A percentile compares a stretch with the other conserved stretches of the same genome.
Conservation (phyloP, 768 basidiomycete species). For the Panaeolus papilionaceus region DNA sequence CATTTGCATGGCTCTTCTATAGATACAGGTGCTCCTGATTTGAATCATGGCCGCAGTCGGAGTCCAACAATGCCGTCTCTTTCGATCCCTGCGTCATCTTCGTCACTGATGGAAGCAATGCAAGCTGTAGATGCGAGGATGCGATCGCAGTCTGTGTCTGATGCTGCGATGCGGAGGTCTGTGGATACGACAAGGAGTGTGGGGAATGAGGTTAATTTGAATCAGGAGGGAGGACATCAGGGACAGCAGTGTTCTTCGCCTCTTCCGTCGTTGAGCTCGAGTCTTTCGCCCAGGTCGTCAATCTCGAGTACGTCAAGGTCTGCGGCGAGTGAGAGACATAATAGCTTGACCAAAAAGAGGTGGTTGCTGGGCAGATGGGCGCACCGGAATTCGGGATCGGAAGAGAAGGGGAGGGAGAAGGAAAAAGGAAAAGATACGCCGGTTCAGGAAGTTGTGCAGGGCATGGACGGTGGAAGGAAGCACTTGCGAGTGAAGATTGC, state of each 20-base stretch:
- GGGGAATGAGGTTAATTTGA: not conserved
- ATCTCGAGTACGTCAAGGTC: conserved; percentile 3
- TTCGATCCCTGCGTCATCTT: not conserved
- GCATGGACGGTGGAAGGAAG: conserved; percentile 19
- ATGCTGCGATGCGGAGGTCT: not conserved
- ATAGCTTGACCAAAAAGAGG: not conserved
- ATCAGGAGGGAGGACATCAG: not conserved
- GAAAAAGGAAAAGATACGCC: not conserved
- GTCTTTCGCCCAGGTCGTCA: conserved; percentile 1
- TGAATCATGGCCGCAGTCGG: not conserved
- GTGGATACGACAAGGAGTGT: conserved; percentile 5
- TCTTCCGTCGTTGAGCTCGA: conserved; percentile 8
- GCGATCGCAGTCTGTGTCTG: not conserved
- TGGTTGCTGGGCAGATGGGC: not conserved
- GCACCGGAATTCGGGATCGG: not conserved
- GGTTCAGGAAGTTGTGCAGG: not conserved
- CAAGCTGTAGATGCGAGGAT: not conserved
- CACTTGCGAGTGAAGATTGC: conserved; percentile 32
- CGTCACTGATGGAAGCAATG: not conserved
- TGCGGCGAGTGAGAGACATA: not conserved
- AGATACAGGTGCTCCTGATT: not conserved
- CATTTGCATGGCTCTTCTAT: not conserved
- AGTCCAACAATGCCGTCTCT: not conserved
- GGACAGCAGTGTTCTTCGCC: not conserved
- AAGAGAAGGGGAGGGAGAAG: conserved; percentile 1